These are phyloP conservation scores for Teratosphaeria nubilosa DNA, from an alignment of 2,329 filamentous ascomycete species.

Conservation along the genomic window DNA sequence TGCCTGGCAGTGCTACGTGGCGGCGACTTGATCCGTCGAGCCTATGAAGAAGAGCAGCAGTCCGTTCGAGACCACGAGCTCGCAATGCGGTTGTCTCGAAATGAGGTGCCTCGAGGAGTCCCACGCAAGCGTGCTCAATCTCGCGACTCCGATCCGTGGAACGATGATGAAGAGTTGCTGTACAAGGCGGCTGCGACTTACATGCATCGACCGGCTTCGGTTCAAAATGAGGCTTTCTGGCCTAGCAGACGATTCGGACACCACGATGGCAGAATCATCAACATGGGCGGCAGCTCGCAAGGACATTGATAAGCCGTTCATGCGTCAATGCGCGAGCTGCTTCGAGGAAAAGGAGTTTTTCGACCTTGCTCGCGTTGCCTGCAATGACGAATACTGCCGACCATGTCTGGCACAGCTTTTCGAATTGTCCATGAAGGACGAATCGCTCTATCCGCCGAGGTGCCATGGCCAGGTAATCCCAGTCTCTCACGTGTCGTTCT, in stretches of 20 bases:
- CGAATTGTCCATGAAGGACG: slow-evolving; percentile 34
- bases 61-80: slow-evolving; percentile 11
- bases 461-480: slow-evolving; percentile 41
- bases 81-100: slow-evolving; percentile 5
- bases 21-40: slow-evolving; percentile 6
- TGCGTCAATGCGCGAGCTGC: slow-evolving; percentile 19
- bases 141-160: slow-evolving; percentile 8
- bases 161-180: slow-evolving; percentile 11
- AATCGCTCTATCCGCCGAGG: slow-evolving; percentile 45
- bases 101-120: neutral
- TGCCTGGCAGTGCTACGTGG: slow-evolving; percentile 11
- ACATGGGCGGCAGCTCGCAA: slow-evolving; percentile 10
- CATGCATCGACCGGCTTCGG: slow-evolving; percentile 5
- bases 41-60: slow-evolving; percentile 13
- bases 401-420: slow-evolving; percentile 41
- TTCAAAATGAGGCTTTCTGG: neutral
- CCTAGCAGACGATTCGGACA: slow-evolving; percentile 6
- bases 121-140: neutral
- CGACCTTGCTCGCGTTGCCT: slow-evolving; percentile 19
- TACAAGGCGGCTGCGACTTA: slow-evolving; percentile 14
- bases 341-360: slow-evolving; percentile 20
- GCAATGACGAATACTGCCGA: slow-evolving; percentile 42
- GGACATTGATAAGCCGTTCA: slow-evolving; percentile 1
- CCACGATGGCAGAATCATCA: slow-evolving; percentile 11
- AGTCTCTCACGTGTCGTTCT: slow-evolving; percentile 22